Percentiles rank a stretch among this genome's conserved stretches.
Evolutionary conservation across 331 rosid genomes (phyloP).

Genomic region (Telfairia occidentalis): DNA sequence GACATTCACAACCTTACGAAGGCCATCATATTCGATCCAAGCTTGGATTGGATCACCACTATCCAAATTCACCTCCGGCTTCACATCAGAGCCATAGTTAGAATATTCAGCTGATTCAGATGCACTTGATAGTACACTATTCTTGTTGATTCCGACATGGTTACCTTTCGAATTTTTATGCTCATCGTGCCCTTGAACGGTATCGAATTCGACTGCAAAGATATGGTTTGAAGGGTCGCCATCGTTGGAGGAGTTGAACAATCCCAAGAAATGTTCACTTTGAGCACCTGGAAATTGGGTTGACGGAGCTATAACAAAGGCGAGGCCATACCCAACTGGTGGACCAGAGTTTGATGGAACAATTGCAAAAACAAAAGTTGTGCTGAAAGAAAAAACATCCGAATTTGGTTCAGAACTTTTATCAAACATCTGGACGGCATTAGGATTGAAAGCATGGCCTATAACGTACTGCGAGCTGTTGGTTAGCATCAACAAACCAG

Average conservation of each 20-base stretch:
- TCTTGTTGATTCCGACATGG: conserved; percentile 54
- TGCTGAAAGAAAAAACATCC: conserved; percentile 36
- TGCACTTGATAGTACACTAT: conserved; percentile 5
- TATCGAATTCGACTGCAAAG: conserved; percentile 57
- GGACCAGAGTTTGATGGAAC: conserved; percentile 20
- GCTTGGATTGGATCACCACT: conserved; percentile 36
- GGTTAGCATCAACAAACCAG: conserved; percentile 40
- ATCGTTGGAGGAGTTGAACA: conserved; percentile 25
- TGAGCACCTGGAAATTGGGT: conserved; percentile 24
- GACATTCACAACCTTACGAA: conserved; percentile 13
- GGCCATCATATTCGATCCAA: conserved; percentile 58
- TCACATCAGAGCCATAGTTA: not conserved
- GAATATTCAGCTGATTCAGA: conserved; percentile 26
- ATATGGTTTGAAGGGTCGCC: conserved; percentile 21
- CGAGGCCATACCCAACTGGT: conserved; percentile 50
- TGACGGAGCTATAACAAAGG: conserved; percentile 50
- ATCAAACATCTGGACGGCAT: conserved; percentile 18
- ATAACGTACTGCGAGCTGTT: conserved; percentile 15
- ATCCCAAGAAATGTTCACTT: conserved; percentile 42
- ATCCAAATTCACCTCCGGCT: conserved; percentile 30
- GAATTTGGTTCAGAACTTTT: conserved; percentile 7
- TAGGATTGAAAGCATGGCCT: conserved; percentile 42
- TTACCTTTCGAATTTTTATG: conserved; percentile 22
- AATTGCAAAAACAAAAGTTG: conserved; percentile 55
- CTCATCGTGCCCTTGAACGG: conserved; percentile 30